Base-by-base conservation (phyloP, 495 filamentous ascomycete species). In the Melanomma pulvis-pyrius region DNA sequence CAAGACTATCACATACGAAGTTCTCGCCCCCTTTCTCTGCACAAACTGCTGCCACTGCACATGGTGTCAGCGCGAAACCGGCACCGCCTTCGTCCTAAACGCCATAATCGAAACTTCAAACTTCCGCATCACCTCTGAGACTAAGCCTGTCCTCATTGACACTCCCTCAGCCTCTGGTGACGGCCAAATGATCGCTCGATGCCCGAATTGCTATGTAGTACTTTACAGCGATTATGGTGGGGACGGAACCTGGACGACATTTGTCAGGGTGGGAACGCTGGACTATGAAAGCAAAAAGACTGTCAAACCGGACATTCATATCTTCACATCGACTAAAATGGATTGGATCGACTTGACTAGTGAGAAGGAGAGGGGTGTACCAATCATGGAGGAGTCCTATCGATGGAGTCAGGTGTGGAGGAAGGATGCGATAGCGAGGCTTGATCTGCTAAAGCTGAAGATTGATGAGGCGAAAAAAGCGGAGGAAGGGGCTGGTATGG, bases 31-130 rank as follows among this genome's bases (percentile, higher is more conserved):
- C 17, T 63, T 63, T 15, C 61, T 72, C 30, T 28, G 60, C 11
- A 52, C 49, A 6, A 21, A 78, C 55, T 72, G 72, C 69, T 78
- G 76, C 67, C 75, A 78, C 61, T 78, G 76, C 62, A 71, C 65
- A 1, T 60, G 48, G 49, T 79, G 76, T 69, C 75, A 77, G 54
- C 70, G 68, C 48, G 71, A 79, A 64, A 74, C 74, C 30, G 76
- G 76, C 57, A 66, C 63, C 41, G 75, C 74, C 39, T 76, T 77
- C 59, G 75, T 62, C 65, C 50, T 74, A 59, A 79, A 77, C 65
- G 58, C 63, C 34, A 30, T 63, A 4, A 58, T 74, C 61, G 72
- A 74, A 53, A 25, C 55, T 21, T 29, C 48, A 6, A 36, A 65
- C 53, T 34, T 73, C 55, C 28, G 8, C 48, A 12, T 65, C 26